Conservation (phyloP, 345 rosid species). For the Mercurialis annua region DNA sequence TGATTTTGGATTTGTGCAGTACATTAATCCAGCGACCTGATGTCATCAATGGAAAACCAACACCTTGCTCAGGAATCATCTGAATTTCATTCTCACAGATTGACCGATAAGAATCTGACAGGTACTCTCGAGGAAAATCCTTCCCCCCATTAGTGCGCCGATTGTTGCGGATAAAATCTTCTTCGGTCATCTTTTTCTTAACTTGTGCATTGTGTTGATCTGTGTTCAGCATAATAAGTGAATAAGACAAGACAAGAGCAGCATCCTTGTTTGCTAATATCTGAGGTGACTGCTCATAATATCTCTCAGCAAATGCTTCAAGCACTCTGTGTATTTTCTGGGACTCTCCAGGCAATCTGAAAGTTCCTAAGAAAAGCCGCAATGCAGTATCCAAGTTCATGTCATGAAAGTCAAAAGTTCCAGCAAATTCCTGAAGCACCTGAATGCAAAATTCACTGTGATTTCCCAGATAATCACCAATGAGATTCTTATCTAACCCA, state of each 20-base stretch:
- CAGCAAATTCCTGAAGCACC: constrained; percentile 73
- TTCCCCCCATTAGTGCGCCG: constrained; percentile 63
- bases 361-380: constrained; percentile 71
- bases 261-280: constrained; percentile 58
- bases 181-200: constrained; percentile 78
- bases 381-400: constrained; percentile 68
- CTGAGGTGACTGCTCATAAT: constrained; percentile 72
- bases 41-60: constrained; percentile 53
- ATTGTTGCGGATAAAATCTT: constrained; percentile 70
- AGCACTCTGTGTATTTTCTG: constrained; percentile 82
- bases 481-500: constrained; percentile 65
- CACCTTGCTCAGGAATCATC: constrained; percentile 63
- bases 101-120: constrained; percentile 63
- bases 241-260: constrained; percentile 66
- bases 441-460: constrained; percentile 70
- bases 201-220: constrained; percentile 77
- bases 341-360: constrained; percentile 75
- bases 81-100: constrained; percentile 69
- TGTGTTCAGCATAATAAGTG: constrained; percentile 67
- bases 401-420: constrained; percentile 59
- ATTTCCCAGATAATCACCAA: constrained; percentile 69
- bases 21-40: constrained; percentile 65
- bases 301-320: constrained; percentile 79
- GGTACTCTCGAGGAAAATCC: constrained; percentile 64
- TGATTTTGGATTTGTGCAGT: constrained; percentile 56